Percentiles rank a stretch among this genome's conserved stretches.
phyloP scores from a whole-genome alignment of 1,139 yeast genomes.

The Saccharomycopsis crataegensis region DNA sequence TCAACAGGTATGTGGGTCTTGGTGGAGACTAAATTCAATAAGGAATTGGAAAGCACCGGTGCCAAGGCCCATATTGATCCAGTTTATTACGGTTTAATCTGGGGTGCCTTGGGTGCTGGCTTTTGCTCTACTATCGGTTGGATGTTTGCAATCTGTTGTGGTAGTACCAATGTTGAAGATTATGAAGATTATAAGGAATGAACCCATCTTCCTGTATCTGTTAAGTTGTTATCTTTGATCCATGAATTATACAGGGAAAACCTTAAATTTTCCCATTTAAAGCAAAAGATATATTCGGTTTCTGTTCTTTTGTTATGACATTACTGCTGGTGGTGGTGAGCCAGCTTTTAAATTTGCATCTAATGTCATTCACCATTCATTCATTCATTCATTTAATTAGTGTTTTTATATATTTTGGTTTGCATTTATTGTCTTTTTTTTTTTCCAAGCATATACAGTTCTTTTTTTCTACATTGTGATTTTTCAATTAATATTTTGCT shows the following conservation, averaged over 20 bases:
- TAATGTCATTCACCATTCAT: too few relatives aligned
- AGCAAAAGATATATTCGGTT: not conserved
- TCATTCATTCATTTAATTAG: too few relatives aligned
- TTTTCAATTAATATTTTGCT: too few relatives aligned
- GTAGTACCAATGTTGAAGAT: slow-evolving; percentile 24
- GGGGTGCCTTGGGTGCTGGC: slow-evolving; percentile 38
- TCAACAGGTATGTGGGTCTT: slow-evolving; percentile 39
- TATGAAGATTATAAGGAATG: slow-evolving; percentile 23
- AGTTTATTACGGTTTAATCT: slow-evolving; percentile 34
- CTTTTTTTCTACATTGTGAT: too few relatives aligned
- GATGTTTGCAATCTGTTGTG: slow-evolving; percentile 36
- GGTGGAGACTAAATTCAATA: slow-evolving; percentile 33
- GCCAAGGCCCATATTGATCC: slow-evolving; percentile 33
- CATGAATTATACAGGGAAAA: too few relatives aligned
- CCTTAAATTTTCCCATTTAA: not conserved
- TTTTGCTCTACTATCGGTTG: slow-evolving; percentile 34
- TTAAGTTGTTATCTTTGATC: too few relatives aligned
- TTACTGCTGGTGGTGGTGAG: too few relatives aligned
- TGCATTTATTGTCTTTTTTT: too few relatives aligned
- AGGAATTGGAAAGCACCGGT: slow-evolving; percentile 30
- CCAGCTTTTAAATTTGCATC: too few relatives aligned
- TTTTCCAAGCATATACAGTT: too few relatives aligned
- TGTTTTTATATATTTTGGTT: too few relatives aligned
- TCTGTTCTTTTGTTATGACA: too few relatives aligned
- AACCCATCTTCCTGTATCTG: not conserved